A percentile compares a stretch with the other conserved stretches of the same genome.
These are phyloP conservation scores for Themeda triandra DNA, from an alignment of 176 grass and related monocot species.

Conservation along the genomic window DNA sequence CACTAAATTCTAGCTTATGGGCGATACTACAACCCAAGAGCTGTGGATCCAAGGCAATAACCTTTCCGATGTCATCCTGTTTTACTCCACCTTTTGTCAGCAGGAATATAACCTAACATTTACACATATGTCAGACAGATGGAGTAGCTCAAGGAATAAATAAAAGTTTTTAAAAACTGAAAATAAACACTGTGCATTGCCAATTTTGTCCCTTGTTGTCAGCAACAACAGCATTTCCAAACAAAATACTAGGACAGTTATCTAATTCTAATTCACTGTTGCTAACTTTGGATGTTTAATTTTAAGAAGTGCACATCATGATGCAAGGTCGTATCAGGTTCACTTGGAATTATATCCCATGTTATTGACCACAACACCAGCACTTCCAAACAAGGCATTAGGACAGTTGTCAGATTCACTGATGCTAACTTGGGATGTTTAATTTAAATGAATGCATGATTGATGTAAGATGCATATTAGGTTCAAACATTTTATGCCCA, in stretches of 20 bases:
- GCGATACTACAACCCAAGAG: conserved; percentile 88
- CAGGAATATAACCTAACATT: conserved; percentile 72
- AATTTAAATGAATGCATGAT: background rate
- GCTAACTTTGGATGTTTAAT: background rate
- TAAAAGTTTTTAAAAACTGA: background rate
- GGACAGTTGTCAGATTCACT: background rate
- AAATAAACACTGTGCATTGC: background rate
- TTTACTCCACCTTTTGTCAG: conserved; percentile 77
- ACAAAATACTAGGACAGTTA: background rate
- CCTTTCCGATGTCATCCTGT: conserved; percentile 79
- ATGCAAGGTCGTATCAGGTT: background rate
- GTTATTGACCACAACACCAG: background rate
- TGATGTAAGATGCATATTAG: no score
- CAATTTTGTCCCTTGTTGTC: background rate
- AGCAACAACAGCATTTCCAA: background rate
- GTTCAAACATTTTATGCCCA: background rate
- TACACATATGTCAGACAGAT: conserved; percentile 24
- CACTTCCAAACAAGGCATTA: background rate
- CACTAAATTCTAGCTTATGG: conserved; percentile 75
- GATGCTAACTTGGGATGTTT: background rate
- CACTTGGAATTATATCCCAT: no score
- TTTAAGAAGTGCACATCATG: background rate
- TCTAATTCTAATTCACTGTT: background rate
- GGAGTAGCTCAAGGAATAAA: background rate
- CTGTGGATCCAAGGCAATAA: conserved; percentile 85